Conservation (phyloP, 768 basidiomycete genomes). For the Amanita pallidorosea region DNA sequence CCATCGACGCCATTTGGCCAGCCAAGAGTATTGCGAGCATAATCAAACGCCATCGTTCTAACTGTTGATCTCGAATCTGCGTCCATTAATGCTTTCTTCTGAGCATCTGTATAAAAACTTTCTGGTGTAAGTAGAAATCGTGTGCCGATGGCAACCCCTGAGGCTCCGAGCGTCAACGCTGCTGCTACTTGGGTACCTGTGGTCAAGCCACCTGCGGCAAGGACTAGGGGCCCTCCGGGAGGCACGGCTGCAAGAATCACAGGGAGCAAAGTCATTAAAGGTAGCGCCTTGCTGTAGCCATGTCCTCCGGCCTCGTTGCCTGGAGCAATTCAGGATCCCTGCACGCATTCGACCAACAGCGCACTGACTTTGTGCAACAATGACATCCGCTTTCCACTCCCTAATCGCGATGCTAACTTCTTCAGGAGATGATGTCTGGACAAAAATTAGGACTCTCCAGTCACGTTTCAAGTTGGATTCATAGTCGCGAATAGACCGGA, state of each 20-base stretch:
- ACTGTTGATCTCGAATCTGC: conserved; percentile 37
- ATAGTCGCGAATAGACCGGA: conserved; percentile 44
- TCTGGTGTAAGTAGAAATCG: conserved; percentile 65
- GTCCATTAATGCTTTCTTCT: conserved; percentile 40
- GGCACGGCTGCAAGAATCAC: conserved; percentile 35
- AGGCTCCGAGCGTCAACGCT: conserved; percentile 53
- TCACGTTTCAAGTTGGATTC: conserved; percentile 29
- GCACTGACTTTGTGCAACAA: conserved; percentile 65
- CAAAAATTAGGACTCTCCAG: conserved; percentile 45
- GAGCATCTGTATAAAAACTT: conserved; percentile 42
- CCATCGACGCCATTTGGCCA: conserved; percentile 60
- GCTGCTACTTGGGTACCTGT: conserved; percentile 57
- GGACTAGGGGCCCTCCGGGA: conserved; percentile 35
- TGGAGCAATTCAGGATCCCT: conserved; percentile 16
- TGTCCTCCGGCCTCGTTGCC: conserved; percentile 80
- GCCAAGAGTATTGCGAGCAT: conserved; percentile 39
- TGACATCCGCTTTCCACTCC: conserved; percentile 61
- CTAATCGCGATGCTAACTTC: conserved; percentile 50
- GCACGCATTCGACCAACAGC: conserved; percentile 2
- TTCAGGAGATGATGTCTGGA: conserved; percentile 50
- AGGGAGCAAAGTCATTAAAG: conserved; percentile 51
- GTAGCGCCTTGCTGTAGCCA: conserved; percentile 43
- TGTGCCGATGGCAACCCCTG: conserved; percentile 64
- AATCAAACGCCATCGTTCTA: conserved; percentile 56
- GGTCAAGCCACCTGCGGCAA: conserved; percentile 69